Percentiles rank a stretch among this genome's conserved stretches.
Evolutionary conservation across 2,329 filamentous ascomycete genomes (phyloP).

Genomic region (Ophiosphaerella korrae): DNA sequence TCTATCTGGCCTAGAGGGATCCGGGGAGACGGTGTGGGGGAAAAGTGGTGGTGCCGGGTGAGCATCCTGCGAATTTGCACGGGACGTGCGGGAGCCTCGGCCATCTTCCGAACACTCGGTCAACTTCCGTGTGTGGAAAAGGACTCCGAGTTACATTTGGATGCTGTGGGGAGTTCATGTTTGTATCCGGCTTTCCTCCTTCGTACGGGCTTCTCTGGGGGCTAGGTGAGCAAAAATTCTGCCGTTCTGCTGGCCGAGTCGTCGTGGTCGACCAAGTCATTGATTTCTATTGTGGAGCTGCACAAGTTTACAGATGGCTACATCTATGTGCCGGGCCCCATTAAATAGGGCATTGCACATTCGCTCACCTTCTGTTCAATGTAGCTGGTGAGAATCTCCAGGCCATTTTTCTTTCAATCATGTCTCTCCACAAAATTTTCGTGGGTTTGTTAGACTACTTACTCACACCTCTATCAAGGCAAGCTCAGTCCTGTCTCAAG

Average conservation of each 20-base stretch:
- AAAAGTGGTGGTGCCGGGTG: background rate
- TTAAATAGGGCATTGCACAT: conserved; percentile 1
- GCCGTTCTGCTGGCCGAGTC: too few relatives aligned
- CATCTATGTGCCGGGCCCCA: background rate
- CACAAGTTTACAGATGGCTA: background rate
- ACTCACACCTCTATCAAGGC: conserved; percentile 9
- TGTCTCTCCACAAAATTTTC: conserved; percentile 2
- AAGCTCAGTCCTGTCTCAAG: conserved; percentile 3
- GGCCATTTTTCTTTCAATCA: background rate
- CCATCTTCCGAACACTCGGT: conserved; percentile 1
- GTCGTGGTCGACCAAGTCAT: too few relatives aligned
- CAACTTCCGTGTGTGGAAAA: conserved; percentile 8
- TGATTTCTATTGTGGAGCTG: background rate
- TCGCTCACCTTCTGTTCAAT: background rate
- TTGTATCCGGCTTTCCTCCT: too few relatives aligned
- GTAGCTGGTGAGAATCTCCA: conserved; percentile 3
- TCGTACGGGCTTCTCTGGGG: too few relatives aligned
- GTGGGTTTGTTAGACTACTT: conserved; percentile 1
- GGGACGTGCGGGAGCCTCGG: background rate
- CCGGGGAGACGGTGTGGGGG: conserved; percentile 4
- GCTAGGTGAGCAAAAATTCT: too few relatives aligned
- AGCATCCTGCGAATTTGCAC: too few relatives aligned
- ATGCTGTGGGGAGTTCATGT: background rate
- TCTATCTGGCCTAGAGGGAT: background rate
- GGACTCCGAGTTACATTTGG: background rate